These are phyloP conservation scores for Trichoderma guizhouense DNA, from an alignment of 2,329 filamentous ascomycete genomes.

Conservation along the genomic window DNA sequence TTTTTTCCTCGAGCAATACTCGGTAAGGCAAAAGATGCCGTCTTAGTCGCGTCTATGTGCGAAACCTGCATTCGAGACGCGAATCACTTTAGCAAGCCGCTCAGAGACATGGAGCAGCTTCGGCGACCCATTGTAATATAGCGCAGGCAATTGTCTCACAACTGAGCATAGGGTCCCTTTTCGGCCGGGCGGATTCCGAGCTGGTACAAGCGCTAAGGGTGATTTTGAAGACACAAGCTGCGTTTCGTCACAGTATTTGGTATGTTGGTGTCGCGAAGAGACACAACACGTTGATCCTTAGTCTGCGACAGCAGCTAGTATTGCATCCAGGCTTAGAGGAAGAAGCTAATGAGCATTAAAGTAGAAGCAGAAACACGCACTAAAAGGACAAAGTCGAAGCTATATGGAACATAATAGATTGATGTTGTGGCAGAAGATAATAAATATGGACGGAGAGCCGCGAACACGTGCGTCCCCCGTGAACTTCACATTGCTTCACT, in stretches of 20 bases:
- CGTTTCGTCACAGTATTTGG: neutral
- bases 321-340: neutral
- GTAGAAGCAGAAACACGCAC: neutral
- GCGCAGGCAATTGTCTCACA: neutral
- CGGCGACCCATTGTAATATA: neutral
- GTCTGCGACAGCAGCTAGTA: neutral
- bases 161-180: neutral
- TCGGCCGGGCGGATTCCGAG: neutral
- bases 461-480: neutral
- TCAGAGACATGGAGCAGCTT: neutral
- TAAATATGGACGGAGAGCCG: neutral
- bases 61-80: slow-evolving; percentile 1
- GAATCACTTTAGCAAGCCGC: neutral
- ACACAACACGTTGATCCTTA: neutral
- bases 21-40: neutral
- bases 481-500: neutral
- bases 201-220: neutral
- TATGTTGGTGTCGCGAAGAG: neutral
- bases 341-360: neutral
- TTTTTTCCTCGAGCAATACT: neutral
- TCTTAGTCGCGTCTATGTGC: neutral
- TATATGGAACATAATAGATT: neutral
- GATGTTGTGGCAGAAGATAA: neutral
- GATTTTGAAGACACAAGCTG: neutral
- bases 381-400: neutral